Evolutionary conservation across 73 alveolate species (phyloP), one percentile per base, ranked within the genome.

Genomic region (Paramecium caudatum): DNA sequence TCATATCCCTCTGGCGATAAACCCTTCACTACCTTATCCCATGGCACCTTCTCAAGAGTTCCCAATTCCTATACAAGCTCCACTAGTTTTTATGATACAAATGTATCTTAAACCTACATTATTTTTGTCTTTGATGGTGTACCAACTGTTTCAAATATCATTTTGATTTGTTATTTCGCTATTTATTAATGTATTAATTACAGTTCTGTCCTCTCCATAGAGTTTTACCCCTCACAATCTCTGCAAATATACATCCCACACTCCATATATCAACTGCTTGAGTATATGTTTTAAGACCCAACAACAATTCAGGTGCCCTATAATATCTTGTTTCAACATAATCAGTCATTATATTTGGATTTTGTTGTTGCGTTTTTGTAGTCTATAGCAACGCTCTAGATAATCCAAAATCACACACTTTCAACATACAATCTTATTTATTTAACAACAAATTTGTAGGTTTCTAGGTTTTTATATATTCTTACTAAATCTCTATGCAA

Each of bases 231-330:
- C 84, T 86, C 0, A 86, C 49, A 15, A 86, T 47, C 43, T 86
- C 93, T 17, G 93, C 93, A 48, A 86, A 62, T 37, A 86, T 86
- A 21, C 82, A 62, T 16, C 93, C 93, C 7, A 48, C 82, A 86
- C 90, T 62, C 93, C 93, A 86, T 36, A 86, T 86, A 43, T 86
- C 93, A 9, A 86, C 93, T 39, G 93, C 93, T 61, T 43, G 17
- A 36, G 82, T 50, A 46, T 86, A 86, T 33, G 82, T 86, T 46
- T 86, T 86, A 19, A 62, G 68, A 6, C 90, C 82, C 27, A 86
- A 62, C 9, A 86, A 41, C n/a, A 86, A 39, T 62, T 86, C 93
- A 6, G 93, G 93, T 55, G 93, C 93, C 41, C 93, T 37, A 62
- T 86, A 86, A 21, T 78, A 86, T 63, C 93, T 61, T 5, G 93